Evolutionary conservation across 768 basidiomycete genomes (phyloP).

Genomic region (Lactarius evosmus): DNA sequence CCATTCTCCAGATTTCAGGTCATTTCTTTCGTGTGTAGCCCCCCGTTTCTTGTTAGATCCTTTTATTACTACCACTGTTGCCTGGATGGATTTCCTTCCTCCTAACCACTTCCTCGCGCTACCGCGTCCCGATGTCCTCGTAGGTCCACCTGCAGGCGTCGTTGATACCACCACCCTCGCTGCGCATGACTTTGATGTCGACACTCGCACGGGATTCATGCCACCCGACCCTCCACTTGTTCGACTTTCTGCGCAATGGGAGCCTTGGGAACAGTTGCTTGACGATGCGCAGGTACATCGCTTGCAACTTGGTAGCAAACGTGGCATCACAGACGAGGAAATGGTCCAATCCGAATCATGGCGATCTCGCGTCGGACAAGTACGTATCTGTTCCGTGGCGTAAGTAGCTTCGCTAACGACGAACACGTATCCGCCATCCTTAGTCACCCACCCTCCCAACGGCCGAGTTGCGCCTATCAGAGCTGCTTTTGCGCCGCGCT

Average conservation of each 20-base stretch:
- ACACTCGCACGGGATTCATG: constrained; percentile 88
- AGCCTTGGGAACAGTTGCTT: constrained; percentile 66
- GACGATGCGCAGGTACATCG: constrained; percentile 46
- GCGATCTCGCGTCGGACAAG: constrained; percentile 42
- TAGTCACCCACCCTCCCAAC: constrained; percentile 45
- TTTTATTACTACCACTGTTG: not conserved
- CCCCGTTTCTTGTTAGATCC: not conserved
- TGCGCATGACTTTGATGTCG: constrained; percentile 73
- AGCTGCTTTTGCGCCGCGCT: constrained; percentile 50
- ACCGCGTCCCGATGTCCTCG: constrained; percentile 35
- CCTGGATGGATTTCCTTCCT: constrained; percentile 20
- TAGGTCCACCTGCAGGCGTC: constrained; percentile 31
- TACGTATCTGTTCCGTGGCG: constrained; percentile 29
- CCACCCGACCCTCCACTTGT: constrained; percentile 68
- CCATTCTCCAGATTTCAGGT: not conserved
- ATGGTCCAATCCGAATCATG: constrained; percentile 39
- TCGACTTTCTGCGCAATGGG: constrained; percentile 61
- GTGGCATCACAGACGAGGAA: constrained; percentile 34
- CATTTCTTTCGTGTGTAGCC: not conserved
- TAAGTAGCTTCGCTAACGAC: not conserved
- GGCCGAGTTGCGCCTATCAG: constrained; percentile 37
- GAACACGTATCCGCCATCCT: constrained; percentile 3
- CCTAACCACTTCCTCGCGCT: constrained; percentile 37
- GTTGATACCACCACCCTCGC: constrained; percentile 39
- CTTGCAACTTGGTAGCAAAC: constrained; percentile 51